These are phyloP conservation scores for Colletotrichum shisoi DNA, from an alignment of 2,329 filamentous ascomycete genomes.

Conservation along the genomic window DNA sequence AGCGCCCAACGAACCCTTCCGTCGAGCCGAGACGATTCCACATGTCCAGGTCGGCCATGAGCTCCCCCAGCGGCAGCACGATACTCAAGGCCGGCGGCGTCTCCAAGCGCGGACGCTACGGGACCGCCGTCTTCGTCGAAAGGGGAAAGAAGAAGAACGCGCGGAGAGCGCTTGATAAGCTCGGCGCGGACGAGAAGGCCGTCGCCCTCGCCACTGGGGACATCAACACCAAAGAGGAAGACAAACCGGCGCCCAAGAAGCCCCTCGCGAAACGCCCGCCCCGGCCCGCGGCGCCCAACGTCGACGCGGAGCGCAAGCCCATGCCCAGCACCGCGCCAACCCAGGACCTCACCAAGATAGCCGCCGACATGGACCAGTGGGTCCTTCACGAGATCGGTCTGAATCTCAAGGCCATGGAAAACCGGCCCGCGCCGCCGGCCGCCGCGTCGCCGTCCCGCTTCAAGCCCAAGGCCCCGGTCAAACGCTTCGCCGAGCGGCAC, in stretches of 20 bases:
- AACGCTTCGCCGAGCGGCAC: slow-evolving; percentile 65
- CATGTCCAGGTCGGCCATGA: slow-evolving; percentile 59
- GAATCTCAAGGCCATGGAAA: slow-evolving; percentile 59
- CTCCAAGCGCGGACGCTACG: slow-evolving; percentile 54
- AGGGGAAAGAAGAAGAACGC: slow-evolving; percentile 53
- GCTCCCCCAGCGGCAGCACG: slow-evolving; percentile 44
- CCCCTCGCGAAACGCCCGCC: slow-evolving; percentile 33
- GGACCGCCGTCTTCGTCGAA: slow-evolving; percentile 65
- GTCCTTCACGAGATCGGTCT: slow-evolving; percentile 66
- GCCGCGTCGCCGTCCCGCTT: slow-evolving; percentile 51
- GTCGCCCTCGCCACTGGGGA: neutral
- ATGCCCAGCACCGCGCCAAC: slow-evolving; percentile 47
- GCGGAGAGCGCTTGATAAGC: slow-evolving; percentile 41
- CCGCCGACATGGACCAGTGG: slow-evolving; percentile 66
- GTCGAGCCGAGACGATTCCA: slow-evolving; percentile 62
- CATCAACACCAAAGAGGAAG: slow-evolving; percentile 9
- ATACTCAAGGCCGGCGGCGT: slow-evolving; percentile 43
- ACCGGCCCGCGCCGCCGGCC: slow-evolving; percentile 44
- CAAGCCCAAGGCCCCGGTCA: slow-evolving; percentile 63
- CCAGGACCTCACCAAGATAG: slow-evolving; percentile 59
- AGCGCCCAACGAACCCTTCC: slow-evolving; percentile 36
- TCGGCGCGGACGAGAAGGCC: slow-evolving; percentile 42
- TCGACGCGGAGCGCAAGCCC: slow-evolving; percentile 32
- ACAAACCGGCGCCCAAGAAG: slow-evolving; percentile 27
- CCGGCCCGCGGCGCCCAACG: neutral